Evolutionary conservation across 306 rosid species (phyloP).

Genomic region (Leucaena leucocephala): DNA sequence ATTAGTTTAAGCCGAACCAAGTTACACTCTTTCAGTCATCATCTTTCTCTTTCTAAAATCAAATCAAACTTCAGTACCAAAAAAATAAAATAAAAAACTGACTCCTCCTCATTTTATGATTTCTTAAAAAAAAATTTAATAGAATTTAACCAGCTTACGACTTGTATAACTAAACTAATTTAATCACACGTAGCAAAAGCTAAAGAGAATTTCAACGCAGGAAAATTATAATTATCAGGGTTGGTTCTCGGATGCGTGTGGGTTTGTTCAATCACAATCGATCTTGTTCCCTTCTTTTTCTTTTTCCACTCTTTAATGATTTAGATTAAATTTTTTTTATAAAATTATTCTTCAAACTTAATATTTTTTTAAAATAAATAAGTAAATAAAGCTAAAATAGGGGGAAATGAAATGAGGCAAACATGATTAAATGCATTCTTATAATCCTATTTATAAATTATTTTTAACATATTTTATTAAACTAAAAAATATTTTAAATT

Average conservation of each 20-base stretch:
- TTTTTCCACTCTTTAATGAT: too few relatives aligned
- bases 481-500: too few relatives aligned
- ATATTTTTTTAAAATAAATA: too few relatives aligned
- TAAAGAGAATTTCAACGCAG: too few relatives aligned
- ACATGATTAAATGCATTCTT: neutral
- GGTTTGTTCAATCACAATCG: too few relatives aligned
- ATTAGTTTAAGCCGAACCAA: neutral
- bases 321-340: neutral
- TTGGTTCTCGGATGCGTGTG: neutral
- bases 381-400: neutral
- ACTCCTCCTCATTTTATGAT: neutral
- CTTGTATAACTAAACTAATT: too few relatives aligned
- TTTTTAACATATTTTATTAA: too few relatives aligned
- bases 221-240: neutral
- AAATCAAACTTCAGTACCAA: neutral
- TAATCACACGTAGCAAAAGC: too few relatives aligned
- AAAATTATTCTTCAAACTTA: too few relatives aligned
- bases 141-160: neutral
- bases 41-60: neutral
- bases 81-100: neutral
- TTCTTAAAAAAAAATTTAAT: neutral
- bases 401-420: neutral
- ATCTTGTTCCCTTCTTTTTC: too few relatives aligned
- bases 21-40: neutral
- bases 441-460: too few relatives aligned